Conservation (phyloP, 768 basidiomycete species). For the Russula abietina region DNA sequence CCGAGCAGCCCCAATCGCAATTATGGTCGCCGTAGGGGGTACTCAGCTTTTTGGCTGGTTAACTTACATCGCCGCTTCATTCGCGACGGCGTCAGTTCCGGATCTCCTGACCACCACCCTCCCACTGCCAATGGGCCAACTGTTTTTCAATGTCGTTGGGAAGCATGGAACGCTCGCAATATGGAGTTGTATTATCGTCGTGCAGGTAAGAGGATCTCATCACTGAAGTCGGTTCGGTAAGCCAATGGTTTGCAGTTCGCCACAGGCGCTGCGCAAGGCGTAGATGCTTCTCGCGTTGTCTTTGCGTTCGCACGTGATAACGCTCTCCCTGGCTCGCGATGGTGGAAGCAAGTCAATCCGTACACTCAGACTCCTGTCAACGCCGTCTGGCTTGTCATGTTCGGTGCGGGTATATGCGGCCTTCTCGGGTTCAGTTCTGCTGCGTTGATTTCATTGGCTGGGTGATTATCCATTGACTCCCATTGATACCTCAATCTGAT, state of each 20-base stretch:
- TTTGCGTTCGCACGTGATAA: slow-evolving; percentile 73
- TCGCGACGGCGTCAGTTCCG: slow-evolving; percentile 51
- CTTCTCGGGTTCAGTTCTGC: slow-evolving; percentile 59
- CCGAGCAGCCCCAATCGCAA: slow-evolving; percentile 60
- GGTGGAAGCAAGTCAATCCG: slow-evolving; percentile 58
- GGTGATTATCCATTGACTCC: slow-evolving; percentile 36
- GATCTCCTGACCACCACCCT: slow-evolving; percentile 44
- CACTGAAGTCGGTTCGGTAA: slow-evolving; percentile 26
- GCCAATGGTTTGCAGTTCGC: slow-evolving; percentile 43
- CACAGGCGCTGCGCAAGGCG: slow-evolving; percentile 67
- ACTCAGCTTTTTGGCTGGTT: slow-evolving; percentile 63
- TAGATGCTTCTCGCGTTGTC: slow-evolving; percentile 69
- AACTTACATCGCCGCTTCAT: slow-evolving; percentile 58
- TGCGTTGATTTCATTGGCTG: slow-evolving; percentile 60
- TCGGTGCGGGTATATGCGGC: slow-evolving; percentile 49
- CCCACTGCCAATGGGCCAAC: slow-evolving; percentile 66
- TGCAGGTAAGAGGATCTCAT: slow-evolving; percentile 37
- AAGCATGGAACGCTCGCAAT: slow-evolving; percentile 66
- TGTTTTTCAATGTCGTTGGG: slow-evolving; percentile 59
- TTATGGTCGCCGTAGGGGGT: slow-evolving; percentile 54
- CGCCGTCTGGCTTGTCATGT: slow-evolving; percentile 71
- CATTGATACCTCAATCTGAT: background rate
- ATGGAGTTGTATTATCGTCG: slow-evolving; percentile 66
- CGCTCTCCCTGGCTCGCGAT: slow-evolving; percentile 64
- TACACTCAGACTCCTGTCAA: slow-evolving; percentile 65